These are phyloP conservation scores for Suillus fuscotomentosus DNA, from an alignment of 768 basidiomycete genomes.

Conservation along the genomic window DNA sequence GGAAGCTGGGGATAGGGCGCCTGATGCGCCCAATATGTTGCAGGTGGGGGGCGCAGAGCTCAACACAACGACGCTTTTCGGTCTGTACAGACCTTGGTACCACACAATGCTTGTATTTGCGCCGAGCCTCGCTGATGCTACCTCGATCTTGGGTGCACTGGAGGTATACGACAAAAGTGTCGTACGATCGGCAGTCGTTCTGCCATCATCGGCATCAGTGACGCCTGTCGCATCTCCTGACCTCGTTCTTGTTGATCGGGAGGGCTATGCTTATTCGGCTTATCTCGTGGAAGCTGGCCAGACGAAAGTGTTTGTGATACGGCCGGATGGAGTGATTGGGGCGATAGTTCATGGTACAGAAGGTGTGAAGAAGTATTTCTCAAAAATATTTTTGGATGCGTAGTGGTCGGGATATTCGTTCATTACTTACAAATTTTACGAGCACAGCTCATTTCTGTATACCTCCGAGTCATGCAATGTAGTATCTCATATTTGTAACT, in stretches of 20 bases:
- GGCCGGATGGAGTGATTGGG: conserved; percentile 19
- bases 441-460: too few relatives aligned
- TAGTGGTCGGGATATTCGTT: background rate
- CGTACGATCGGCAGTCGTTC: conserved; percentile 1
- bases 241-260: conserved; percentile 32
- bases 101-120: conserved; percentile 12
- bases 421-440: too few relatives aligned
- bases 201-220: background rate
- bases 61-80: conserved; percentile 22
- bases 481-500: too few relatives aligned
- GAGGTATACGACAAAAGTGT: background rate
- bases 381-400: background rate
- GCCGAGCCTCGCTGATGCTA: conserved; percentile 7
- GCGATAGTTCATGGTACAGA: conserved; percentile 21
- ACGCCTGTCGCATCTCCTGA: conserved; percentile 9
- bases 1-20: conserved; percentile 11
- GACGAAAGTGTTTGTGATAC: conserved; percentile 33
- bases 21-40: conserved; percentile 18
- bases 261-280: conserved; percentile 33
- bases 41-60: conserved; percentile 6
- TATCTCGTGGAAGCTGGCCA: conserved; percentile 33
- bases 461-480: too few relatives aligned
- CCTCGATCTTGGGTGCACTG: background rate
- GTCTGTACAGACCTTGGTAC: conserved; percentile 22
- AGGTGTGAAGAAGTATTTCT: conserved; percentile 12